Base-by-base conservation (phyloP, 805 yeast species). In the Myxozyma geophila region DNA sequence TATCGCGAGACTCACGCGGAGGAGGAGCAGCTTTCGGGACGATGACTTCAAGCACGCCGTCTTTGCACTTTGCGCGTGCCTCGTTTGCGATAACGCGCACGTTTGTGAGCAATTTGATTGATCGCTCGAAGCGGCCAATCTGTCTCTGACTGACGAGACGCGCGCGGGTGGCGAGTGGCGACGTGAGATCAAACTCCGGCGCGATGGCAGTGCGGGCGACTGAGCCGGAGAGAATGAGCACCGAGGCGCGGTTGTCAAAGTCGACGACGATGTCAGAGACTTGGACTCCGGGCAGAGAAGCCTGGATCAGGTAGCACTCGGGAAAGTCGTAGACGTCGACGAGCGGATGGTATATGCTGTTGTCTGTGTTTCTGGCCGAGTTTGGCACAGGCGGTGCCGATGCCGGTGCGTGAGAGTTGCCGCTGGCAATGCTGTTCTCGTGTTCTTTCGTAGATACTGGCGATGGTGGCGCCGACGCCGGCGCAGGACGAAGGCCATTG, bases 1-100 rank as follows among this genome's bases (percentile, higher is more conserved):
- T 13, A 2, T 15, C 15, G 15, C 7, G n/a, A 15, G 39, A 35
- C 53, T 49, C 52, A 17, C 12, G 28, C 5, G 28, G 8, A 10
- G n/a, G n/a, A n/a, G n/a, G n/a, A n/a, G n/a, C n/a, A n/a, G 47
- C 46, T 62, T 81, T 82, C 67, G 84, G 84, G 50, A 81, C 74
- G 4, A 66, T 71, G 63, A 83, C 71, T 43, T 76, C 74, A 67
- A 82, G 73, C 43, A 83, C 77, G 63, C 86, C 86, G 64, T 81
- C 75, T 15, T 76, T 74, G 66, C 80, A 81, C 54, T 73, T 77
- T 36, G 86, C 86, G 67, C 73, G 76, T 66, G 82, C 79, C 53
- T 77, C 75, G 6, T 78, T 80, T 28, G 79, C 80, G 64, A 80
- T 82, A 23, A 82, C 68, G 46, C 75, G 76, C 12, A 76, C 74